Evolutionary conservation across 345 rosid species (phyloP).

Genomic region (Alliaria petiolata): DNA sequence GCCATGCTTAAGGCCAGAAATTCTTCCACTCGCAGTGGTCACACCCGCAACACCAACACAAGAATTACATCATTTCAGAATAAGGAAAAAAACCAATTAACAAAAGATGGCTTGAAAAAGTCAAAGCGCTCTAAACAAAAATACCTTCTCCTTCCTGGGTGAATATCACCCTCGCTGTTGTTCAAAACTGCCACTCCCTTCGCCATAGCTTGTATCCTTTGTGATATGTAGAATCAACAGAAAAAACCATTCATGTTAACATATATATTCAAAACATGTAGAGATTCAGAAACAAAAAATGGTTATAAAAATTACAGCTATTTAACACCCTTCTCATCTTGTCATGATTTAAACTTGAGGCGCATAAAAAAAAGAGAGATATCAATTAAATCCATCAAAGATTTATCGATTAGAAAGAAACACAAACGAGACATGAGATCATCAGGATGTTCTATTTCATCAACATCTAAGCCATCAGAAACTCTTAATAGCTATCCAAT

Average conservation of each 20-base stretch:
- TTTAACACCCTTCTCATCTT: not conserved
- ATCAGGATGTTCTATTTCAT: not conserved
- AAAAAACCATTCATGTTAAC: not conserved
- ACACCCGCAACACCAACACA: slow-evolving; percentile 40
- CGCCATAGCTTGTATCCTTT: slow-evolving; percentile 49
- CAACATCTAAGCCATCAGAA: not conserved
- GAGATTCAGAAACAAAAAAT: not conserved
- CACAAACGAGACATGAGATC: not conserved
- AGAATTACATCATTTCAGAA: not conserved
- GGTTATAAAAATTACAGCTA: not conserved
- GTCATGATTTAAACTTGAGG: not conserved
- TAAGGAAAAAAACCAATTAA: not conserved
- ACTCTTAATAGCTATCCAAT: not conserved
- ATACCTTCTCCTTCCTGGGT: slow-evolving; percentile 81
- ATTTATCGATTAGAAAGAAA: not conserved
- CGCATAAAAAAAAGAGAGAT: not conserved
- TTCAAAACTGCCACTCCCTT: slow-evolving; percentile 80
- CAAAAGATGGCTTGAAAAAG: not conserved
- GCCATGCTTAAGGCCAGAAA: slow-evolving; percentile 93
- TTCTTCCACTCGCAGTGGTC: slow-evolving; percentile 70
- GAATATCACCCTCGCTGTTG: slow-evolving; percentile 74
- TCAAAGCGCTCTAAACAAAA: not conserved
- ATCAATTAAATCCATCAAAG: not conserved
- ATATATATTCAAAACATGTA: not conserved
- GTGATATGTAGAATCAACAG: slow-evolving; percentile 57